Evolutionary conservation across 1,139 yeast genomes (phyloP).

Genomic region (Lodderomyces beijingensis): DNA sequence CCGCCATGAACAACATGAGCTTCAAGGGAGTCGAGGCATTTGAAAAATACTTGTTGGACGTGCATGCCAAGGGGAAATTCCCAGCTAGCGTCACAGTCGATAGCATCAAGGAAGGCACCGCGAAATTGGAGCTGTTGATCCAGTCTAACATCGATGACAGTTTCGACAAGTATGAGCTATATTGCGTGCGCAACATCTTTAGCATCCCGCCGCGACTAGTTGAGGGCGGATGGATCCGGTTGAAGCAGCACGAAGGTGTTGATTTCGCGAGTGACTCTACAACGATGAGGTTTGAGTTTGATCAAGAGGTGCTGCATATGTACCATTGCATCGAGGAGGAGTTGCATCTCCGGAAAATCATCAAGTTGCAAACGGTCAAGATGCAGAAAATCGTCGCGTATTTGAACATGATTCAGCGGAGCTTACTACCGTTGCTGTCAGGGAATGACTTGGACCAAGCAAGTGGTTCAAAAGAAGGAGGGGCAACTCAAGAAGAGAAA

Average conservation of each 20-base stretch:
- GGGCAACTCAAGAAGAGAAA: not conserved
- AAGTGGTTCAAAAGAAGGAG: not conserved
- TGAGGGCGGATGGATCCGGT: slow-evolving; percentile 59
- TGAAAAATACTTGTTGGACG: slow-evolving; percentile 56
- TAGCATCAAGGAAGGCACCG: slow-evolving; percentile 75
- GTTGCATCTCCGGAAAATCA: slow-evolving; percentile 38
- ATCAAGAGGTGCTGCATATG: slow-evolving; percentile 30
- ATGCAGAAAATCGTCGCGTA: slow-evolving; percentile 32
- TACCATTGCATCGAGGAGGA: slow-evolving; percentile 43
- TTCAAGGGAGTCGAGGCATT: slow-evolving; percentile 80
- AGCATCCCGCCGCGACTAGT: slow-evolving; percentile 67
- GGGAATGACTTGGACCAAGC: not conserved
- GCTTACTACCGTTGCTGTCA: not conserved
- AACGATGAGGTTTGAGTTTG: slow-evolving; percentile 23
- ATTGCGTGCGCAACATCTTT: slow-evolving; percentile 72
- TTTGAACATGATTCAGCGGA: slow-evolving; percentile 13
- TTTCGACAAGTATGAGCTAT: slow-evolving; percentile 84
- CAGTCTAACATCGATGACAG: slow-evolving; percentile 79
- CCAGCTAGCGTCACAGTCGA: slow-evolving; percentile 17
- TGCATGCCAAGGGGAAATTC: slow-evolving; percentile 13
- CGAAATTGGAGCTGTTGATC: slow-evolving; percentile 70
- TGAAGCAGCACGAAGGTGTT: slow-evolving; percentile 65
- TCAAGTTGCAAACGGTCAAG: slow-evolving; percentile 38
- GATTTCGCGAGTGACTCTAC: slow-evolving; percentile 20
- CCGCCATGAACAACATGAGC: slow-evolving; percentile 81